phyloP scores from a whole-genome alignment of 192 early-diverging fungal species.

The Coemansia sp. region DNA sequence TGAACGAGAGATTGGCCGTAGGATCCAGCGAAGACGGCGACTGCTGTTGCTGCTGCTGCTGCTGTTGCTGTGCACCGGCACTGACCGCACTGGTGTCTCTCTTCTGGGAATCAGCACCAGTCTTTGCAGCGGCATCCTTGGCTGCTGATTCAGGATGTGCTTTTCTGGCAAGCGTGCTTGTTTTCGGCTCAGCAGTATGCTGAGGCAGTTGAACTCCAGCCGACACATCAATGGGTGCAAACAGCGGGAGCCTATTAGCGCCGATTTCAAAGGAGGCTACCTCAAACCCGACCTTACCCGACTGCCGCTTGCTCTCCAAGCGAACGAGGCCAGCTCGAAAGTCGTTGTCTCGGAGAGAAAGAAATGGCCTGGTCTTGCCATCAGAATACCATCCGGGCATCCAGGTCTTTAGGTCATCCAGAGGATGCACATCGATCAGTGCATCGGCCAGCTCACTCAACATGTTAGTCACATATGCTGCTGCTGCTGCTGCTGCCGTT shows the following conservation, averaged over 20 bases:
- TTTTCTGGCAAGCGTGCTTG: neutral
- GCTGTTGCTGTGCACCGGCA: neutral
- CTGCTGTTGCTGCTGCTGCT: neutral
- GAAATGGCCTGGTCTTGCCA: constrained; percentile 16
- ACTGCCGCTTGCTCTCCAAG: constrained; percentile 38
- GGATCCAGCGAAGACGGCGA: constrained; percentile 54
- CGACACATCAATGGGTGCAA: constrained; percentile 4
- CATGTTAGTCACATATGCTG: neutral
- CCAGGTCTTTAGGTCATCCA: constrained; percentile 30
- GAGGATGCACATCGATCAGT: constrained; percentile 25
- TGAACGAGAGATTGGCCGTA: constrained; percentile 80
- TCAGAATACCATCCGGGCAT: constrained; percentile 52
- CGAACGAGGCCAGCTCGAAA: constrained; percentile 20
- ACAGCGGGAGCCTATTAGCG: constrained; percentile 15
- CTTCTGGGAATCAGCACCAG: neutral
- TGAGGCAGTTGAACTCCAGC: neutral
- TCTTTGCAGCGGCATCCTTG: neutral
- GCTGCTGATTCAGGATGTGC: neutral
- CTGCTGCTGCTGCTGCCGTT: neutral
- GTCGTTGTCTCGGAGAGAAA: constrained; percentile 25
- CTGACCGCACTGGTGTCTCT: neutral
- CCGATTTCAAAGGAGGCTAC: constrained; percentile 30
- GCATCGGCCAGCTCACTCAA: constrained; percentile 32
- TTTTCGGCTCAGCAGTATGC: neutral
- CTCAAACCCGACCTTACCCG: constrained; percentile 41